A percentile compares a stretch with the other conserved stretches of the same genome.
These are phyloP conservation scores for Jasminum sambac DNA, from an alignment of 257 asterid genomes.

Conservation along the genomic window DNA sequence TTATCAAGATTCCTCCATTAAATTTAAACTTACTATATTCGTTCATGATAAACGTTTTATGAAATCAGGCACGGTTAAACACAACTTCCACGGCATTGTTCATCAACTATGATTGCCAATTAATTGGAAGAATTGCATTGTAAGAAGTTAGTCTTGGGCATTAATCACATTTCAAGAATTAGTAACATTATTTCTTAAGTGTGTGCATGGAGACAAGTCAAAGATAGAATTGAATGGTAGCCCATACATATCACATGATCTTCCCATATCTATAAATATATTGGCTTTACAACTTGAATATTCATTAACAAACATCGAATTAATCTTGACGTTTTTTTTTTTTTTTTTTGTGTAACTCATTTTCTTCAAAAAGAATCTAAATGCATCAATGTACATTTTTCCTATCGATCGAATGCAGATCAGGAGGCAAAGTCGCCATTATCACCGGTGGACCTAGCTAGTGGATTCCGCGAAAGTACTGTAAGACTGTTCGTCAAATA, in stretches of 20 bases:
- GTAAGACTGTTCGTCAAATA: slow-evolving; percentile 53
- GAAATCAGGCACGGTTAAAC: no score
- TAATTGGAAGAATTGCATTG: no score
- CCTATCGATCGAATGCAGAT: slow-evolving; percentile 32
- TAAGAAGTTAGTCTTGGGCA: not conserved
- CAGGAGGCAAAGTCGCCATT: slow-evolving; percentile 76
- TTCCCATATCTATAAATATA: not conserved
- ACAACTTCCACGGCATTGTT: no score
- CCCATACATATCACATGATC: not conserved
- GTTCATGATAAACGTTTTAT: no score
- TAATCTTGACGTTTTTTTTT: not conserved
- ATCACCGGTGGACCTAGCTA: slow-evolving; percentile 89
- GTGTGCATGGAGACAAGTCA: not conserved
- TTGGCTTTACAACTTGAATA: not conserved
- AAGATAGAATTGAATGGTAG: not conserved
- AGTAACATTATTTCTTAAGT: not conserved
- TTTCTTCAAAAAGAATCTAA: not conserved
- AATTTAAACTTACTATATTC: no score
- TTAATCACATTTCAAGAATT: not conserved
- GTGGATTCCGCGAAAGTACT: slow-evolving; percentile 82
- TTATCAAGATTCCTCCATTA: not conserved
- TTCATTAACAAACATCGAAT: not conserved
- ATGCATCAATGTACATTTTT: not conserved
- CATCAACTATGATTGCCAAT: no score
- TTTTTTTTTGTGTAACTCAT: no score